Percentiles rank a stretch among this genome's conserved stretches.
Evolutionary conservation across 495 filamentous ascomycete species (phyloP).

Genomic region (Choiromyces venosus): DNA sequence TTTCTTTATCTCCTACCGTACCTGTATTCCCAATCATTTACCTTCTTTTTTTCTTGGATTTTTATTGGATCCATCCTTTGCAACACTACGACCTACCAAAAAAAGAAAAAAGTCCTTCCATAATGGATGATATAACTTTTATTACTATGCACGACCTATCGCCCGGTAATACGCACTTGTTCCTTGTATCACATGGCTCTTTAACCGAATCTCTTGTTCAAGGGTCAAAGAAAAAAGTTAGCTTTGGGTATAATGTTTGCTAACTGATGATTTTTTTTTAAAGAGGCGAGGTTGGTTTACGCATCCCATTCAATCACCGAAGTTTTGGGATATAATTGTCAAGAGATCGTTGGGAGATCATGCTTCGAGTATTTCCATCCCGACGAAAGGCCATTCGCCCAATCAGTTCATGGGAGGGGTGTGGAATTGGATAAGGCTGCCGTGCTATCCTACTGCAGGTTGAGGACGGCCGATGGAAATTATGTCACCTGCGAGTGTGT

Average conservation of each 20-base stretch:
- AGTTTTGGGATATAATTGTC: conserved; percentile 72
- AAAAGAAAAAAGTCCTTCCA: conserved; percentile 30
- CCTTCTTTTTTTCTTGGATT: conserved; percentile 8
- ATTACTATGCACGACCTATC: conserved; percentile 78
- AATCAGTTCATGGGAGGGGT: conserved; percentile 64
- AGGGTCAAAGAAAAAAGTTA: conserved; percentile 19
- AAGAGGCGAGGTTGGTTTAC: conserved; percentile 75
- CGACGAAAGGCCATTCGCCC: conserved; percentile 71
- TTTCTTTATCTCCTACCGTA: neutral
- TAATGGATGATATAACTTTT: conserved; percentile 79
- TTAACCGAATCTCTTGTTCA: conserved; percentile 29
- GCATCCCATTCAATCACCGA: conserved; percentile 76
- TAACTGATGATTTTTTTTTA: conserved; percentile 55
- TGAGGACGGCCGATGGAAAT: conserved; percentile 61
- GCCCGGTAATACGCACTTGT: conserved; percentile 44
- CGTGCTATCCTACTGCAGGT: conserved; percentile 70
- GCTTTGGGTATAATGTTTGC: conserved; percentile 18
- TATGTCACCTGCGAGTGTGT: conserved; percentile 85
- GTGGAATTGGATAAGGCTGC: conserved; percentile 79
- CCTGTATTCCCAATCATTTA: conserved; percentile 13
- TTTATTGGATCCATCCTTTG: conserved; percentile 12
- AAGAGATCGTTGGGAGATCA: conserved; percentile 69
- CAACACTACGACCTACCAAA: neutral
- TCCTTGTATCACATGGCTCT: conserved; percentile 14
- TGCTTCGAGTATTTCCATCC: conserved; percentile 85